These are phyloP conservation scores for Penicillium lividum DNA, from an alignment of 495 filamentous ascomycete species.

Conservation along the genomic window DNA sequence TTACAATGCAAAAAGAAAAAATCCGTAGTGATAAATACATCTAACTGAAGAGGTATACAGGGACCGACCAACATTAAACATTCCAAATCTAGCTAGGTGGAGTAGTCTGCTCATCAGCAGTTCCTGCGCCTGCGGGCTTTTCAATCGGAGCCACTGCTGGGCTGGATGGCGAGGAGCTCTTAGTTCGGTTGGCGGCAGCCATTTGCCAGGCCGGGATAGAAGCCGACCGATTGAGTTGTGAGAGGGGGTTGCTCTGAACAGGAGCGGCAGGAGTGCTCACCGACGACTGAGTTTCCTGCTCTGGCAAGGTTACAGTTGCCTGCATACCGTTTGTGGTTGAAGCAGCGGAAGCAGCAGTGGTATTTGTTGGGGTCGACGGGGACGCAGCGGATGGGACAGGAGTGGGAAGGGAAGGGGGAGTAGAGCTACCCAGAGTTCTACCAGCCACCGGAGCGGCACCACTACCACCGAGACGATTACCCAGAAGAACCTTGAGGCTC, in stretches of 20 bases:
- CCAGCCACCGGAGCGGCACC: slow-evolving; percentile 39
- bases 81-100: slow-evolving; percentile 29
- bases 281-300: slow-evolving; percentile 35
- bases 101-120: slow-evolving; percentile 33
- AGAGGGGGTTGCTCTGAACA: slow-evolving; percentile 41
- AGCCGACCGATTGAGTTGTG: slow-evolving; percentile 53
- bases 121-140: slow-evolving; percentile 19
- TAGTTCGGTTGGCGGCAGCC: slow-evolving; percentile 65
- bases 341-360: slow-evolving; percentile 24
- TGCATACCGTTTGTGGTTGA: slow-evolving; percentile 27
- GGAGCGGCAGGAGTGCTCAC: slow-evolving; percentile 37
- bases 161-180: slow-evolving; percentile 38
- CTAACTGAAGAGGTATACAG: slow-evolving; percentile 30
- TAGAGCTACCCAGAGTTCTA: slow-evolving; percentile 30
- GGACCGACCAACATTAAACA: slow-evolving; percentile 2
- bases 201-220: slow-evolving; percentile 94
- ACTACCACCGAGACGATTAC: slow-evolving; percentile 69
- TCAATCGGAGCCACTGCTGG: slow-evolving; percentile 24
- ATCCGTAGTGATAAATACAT: slow-evolving; percentile 30
- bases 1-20: slow-evolving; percentile 11
- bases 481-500: slow-evolving; percentile 86
- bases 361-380: slow-evolving; percentile 14
- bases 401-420: slow-evolving; percentile 27
- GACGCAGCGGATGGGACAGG: slow-evolving; percentile 16
- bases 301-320: slow-evolving; percentile 31